phyloP scores from a whole-genome alignment of 2,329 filamentous ascomycete genomes.

The Talaromyces sp. region DNA sequence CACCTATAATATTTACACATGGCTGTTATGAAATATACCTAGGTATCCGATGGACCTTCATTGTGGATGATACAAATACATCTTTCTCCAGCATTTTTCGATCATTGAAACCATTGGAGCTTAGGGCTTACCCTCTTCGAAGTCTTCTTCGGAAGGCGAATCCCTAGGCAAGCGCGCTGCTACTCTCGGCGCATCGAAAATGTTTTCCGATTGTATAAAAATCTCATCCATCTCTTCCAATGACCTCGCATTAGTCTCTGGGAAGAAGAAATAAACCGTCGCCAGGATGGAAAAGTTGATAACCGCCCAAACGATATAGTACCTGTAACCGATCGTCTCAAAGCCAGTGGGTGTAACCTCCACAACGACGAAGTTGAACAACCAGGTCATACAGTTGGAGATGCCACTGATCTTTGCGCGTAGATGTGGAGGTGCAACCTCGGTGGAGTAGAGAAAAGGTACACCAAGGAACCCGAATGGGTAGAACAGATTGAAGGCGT shows the following conservation, averaged over 20 bases:
- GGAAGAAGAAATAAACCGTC: conserved; percentile 35
- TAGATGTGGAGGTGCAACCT: conserved; percentile 14
- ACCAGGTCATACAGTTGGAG: conserved; percentile 45
- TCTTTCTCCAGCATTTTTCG: background rate
- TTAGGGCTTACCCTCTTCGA: background rate
- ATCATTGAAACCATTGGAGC: background rate
- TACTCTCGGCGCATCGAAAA: conserved; percentile 25
- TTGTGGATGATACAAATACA: background rate
- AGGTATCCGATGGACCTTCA: background rate
- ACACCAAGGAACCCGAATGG: conserved; percentile 16
- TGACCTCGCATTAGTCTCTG: conserved; percentile 35
- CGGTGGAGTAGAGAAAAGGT: conserved; percentile 14
- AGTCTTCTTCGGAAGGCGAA: background rate
- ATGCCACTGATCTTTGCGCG: conserved; percentile 52
- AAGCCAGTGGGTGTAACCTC: conserved; percentile 37
- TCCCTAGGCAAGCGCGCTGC: conserved; percentile 16
- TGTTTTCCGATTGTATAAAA: conserved; percentile 29
- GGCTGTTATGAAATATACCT: too few relatives aligned
- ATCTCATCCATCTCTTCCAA: conserved; percentile 39
- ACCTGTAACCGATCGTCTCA: conserved; percentile 44
- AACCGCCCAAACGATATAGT: conserved; percentile 43
- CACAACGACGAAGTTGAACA: conserved; percentile 35
- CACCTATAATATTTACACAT: too few relatives aligned
- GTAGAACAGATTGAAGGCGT: conserved; percentile 15
- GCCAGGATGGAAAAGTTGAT: conserved; percentile 28